phyloP scores from a whole-genome alignment of 257 asterid genomes.

The Osmanthus fragrans region DNA sequence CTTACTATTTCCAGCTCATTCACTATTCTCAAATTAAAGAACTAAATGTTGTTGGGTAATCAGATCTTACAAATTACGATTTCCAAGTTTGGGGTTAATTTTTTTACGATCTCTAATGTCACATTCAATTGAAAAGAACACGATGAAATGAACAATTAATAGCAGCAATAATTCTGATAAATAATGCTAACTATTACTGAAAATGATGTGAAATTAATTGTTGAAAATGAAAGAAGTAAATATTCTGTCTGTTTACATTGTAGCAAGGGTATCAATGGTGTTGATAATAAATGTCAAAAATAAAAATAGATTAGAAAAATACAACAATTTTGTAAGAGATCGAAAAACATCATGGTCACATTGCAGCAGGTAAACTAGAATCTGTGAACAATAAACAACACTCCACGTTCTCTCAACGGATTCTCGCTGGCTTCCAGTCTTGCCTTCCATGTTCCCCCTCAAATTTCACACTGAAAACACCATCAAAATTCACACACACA shows the following conservation, averaged over 20 bases:
- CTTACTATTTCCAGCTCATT: background rate
- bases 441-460: slow-evolving; percentile 43
- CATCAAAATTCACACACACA: slow-evolving; percentile 7
- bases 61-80: background rate
- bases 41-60: background rate
- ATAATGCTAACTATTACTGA: slow-evolving; percentile 1
- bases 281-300: slow-evolving; percentile 2
- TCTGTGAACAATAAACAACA: slow-evolving; percentile 25
- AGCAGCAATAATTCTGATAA: slow-evolving; percentile 27
- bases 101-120: too few species aligned
- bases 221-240: slow-evolving; percentile 24
- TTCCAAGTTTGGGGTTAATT: slow-evolving; percentile 32
- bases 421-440: slow-evolving; percentile 50
- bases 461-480: slow-evolving; percentile 3
- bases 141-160: background rate
- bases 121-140: too few species aligned
- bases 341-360: slow-evolving; percentile 24
- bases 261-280: slow-evolving; percentile 26
- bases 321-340: background rate
- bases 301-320: background rate
- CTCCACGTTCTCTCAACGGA: slow-evolving; percentile 35
- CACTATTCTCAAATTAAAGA: background rate
- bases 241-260: slow-evolving; percentile 29
- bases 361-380: slow-evolving; percentile 44
- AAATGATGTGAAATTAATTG: slow-evolving; percentile 19